These are phyloP conservation scores for Boletus tylopilopsis DNA, from an alignment of 768 basidiomycete genomes.

Conservation along the genomic window DNA sequence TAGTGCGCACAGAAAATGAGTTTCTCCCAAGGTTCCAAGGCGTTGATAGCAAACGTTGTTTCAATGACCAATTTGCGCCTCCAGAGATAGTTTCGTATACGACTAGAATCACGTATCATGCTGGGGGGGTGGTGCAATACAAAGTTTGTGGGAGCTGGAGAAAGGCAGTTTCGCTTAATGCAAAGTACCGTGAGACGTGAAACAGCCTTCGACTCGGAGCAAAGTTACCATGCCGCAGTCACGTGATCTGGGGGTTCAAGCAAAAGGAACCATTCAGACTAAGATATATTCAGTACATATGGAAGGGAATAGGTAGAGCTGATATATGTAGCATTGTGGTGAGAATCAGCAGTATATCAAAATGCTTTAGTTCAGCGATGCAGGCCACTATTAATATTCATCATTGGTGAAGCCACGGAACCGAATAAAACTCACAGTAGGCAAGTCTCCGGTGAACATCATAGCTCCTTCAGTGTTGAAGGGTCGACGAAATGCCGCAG, in stretches of 20 bases:
- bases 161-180: background rate
- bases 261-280: background rate
- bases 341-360: conserved; percentile 2
- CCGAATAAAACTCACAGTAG: conserved; percentile 12
- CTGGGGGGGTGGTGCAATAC: background rate
- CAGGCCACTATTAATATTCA: conserved; percentile 6
- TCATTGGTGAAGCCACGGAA: conserved; percentile 2
- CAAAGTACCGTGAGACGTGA: conserved; percentile 4
- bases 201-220: too few species aligned
- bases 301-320: conserved; percentile 8
- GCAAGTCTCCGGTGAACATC: background rate
- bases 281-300: conserved; percentile 16
- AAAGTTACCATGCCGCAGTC: background rate
- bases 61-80: conserved; percentile 53
- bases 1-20: conserved; percentile 48
- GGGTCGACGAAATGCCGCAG: conserved; percentile 29
- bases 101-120: conserved; percentile 13
- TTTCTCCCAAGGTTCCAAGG: conserved; percentile 72
- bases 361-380: background rate
- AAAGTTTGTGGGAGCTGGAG: background rate
- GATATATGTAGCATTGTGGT: conserved; percentile 12
- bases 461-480: conserved; percentile 29
- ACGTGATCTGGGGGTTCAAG: too few species aligned
- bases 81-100: conserved; percentile 42
- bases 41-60: conserved; percentile 53